Conservation (phyloP, 2,329 filamentous ascomycete genomes). For the Biscogniauxia marginata region DNA sequence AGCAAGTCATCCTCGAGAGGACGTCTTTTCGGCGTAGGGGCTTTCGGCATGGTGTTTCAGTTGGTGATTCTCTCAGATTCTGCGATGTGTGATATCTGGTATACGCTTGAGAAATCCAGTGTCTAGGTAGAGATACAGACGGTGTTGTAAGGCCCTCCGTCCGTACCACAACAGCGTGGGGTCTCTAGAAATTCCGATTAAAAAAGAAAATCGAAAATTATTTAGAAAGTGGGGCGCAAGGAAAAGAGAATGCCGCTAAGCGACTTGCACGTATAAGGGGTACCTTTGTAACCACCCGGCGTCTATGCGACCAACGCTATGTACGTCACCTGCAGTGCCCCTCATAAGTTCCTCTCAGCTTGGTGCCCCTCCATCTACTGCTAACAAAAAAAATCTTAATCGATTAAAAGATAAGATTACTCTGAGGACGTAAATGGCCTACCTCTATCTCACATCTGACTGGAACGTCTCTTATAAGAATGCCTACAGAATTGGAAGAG, state of each 20-base stretch:
- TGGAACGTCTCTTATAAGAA: slow-evolving; percentile 36
- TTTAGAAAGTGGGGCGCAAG: slow-evolving; percentile 16
- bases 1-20: slow-evolving; percentile 81
- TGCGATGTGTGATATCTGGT: no score
- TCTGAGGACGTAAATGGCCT: no score
- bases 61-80: no score
- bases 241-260: slow-evolving; percentile 12
- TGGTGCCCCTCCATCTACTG: neutral
- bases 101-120: neutral
- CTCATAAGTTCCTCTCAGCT: neutral
- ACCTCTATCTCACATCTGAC: no score
- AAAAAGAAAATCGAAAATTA: slow-evolving; percentile 14
- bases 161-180: slow-evolving; percentile 17
- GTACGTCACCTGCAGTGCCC: slow-evolving; percentile 2
- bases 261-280: slow-evolving; percentile 1
- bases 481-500: slow-evolving; percentile 77
- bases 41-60: slow-evolving; percentile 83
- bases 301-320: slow-evolving; percentile 5
- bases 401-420: slow-evolving; percentile 1
- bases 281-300: slow-evolving; percentile 1
- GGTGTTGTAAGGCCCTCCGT: no score
- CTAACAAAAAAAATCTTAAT: slow-evolving; percentile 9
- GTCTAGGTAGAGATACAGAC: no score
- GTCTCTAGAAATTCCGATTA: slow-evolving; percentile 12
- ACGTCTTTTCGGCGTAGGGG: slow-evolving; percentile 59